These are phyloP conservation scores for Dendrobium officinale DNA, from an alignment of 106 monocot species.

Conservation along the genomic window DNA sequence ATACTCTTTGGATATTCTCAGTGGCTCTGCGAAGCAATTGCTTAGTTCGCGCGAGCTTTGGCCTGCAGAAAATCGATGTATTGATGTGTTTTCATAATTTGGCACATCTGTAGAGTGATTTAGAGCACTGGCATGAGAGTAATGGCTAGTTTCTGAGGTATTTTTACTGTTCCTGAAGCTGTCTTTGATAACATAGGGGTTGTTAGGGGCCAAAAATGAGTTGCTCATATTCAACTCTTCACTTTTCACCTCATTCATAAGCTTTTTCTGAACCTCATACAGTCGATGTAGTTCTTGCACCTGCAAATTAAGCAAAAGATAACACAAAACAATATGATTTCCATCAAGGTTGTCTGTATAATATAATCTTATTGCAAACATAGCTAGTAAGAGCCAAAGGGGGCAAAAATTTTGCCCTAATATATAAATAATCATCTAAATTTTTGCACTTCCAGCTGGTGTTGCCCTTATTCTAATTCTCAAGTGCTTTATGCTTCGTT, in stretches of 20 bases:
- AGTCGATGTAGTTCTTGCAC: slow-evolving; percentile 52
- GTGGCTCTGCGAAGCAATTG: slow-evolving; percentile 7
- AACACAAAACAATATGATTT: background rate
- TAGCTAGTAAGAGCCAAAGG: too few relatives aligned
- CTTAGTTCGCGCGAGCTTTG: background rate
- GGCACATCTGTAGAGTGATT: background rate
- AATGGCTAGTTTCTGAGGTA: slow-evolving; percentile 28
- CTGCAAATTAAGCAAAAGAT: slow-evolving; percentile 14
- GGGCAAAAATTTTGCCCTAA: too few relatives aligned
- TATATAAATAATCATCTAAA: too few relatives aligned
- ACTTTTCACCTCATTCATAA: slow-evolving; percentile 33
- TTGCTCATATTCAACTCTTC: slow-evolving; percentile 3
- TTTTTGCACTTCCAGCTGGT: too few relatives aligned
- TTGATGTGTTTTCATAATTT: background rate
- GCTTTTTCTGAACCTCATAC: slow-evolving; percentile 49
- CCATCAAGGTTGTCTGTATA: background rate
- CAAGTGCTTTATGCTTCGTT: too few relatives aligned
- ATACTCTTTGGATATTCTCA: background rate
- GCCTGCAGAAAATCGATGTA: background rate
- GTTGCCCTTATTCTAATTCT: too few relatives aligned
- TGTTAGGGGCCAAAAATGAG: background rate
- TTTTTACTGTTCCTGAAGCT: slow-evolving; percentile 18
- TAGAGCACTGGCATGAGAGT: slow-evolving; percentile 2
- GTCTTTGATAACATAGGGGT: background rate
- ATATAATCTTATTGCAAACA: too few relatives aligned